phyloP scores from a whole-genome alignment of 192 early-diverging fungal species.

The Backusella macrospora region DNA sequence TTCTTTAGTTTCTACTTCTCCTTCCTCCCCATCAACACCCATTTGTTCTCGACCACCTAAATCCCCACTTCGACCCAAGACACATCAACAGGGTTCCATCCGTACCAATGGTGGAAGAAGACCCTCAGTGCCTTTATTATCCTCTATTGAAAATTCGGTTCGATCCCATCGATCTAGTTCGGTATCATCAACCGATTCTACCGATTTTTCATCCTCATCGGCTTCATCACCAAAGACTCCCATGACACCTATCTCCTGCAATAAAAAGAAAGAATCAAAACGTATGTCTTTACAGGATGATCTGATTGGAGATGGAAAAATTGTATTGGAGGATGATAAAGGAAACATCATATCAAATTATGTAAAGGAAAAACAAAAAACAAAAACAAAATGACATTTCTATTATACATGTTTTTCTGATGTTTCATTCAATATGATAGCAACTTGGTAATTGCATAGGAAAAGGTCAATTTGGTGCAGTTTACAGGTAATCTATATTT shows the following conservation, averaged over 20 bases:
- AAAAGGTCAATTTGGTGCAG: conserved; percentile 86
- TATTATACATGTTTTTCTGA: neutral
- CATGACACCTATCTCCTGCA: neutral
- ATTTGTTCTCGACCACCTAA: conserved; percentile 6
- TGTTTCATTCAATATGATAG: no score
- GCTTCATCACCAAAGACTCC: conserved; percentile 12
- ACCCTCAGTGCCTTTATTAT: neutral
- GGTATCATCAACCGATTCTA: conserved; percentile 1
- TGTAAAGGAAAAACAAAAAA: no score
- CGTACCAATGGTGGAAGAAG: neutral
- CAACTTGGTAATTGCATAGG: conserved; percentile 89
- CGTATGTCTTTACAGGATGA: neutral
- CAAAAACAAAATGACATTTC: neutral
- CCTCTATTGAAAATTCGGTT: no score
- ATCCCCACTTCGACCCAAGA: conserved; percentile 1
- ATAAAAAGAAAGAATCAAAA: neutral
- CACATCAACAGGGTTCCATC: neutral
- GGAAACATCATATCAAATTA: neutral
- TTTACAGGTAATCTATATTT: conserved; percentile 62
- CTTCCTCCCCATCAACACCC: neutral
- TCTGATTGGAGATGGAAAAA: neutral
- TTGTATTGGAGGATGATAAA: conserved; percentile 6
- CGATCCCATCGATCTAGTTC: conserved; percentile 18
- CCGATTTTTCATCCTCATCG: neutral
- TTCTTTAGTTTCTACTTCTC: no score